A percentile compares a stretch with the other conserved stretches of the same genome.
These are phyloP conservation scores for Solanum pinnatisectum DNA, from an alignment of 257 asterid species.

Conservation along the genomic window DNA sequence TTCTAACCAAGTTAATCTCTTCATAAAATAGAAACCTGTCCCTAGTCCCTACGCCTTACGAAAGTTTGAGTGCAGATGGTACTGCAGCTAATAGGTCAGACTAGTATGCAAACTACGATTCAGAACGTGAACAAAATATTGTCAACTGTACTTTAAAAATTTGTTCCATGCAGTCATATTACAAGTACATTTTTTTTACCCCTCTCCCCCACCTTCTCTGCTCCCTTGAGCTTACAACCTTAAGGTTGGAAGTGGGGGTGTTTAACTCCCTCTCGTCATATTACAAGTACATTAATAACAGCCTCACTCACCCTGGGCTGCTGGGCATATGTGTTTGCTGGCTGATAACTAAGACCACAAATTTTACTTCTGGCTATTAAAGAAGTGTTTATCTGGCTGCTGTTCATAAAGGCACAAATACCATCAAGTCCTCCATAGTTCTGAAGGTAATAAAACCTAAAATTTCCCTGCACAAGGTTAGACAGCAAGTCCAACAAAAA, in stretches of 20 bases:
- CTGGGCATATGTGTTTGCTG: background rate
- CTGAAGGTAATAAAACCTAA: background rate
- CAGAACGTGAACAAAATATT: background rate
- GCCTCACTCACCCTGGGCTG: background rate
- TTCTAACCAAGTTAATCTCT: background rate
- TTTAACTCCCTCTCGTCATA: too few species aligned
- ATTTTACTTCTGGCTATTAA: background rate
- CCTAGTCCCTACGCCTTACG: background rate
- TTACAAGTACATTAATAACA: background rate
- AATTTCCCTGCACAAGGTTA: background rate
- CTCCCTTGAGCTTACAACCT: accelerated
- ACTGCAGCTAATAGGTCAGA: background rate
- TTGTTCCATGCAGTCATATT: background rate
- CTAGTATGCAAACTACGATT: background rate
- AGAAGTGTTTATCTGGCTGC: background rate
- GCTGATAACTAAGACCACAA: background rate
- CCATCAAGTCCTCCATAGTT: background rate
- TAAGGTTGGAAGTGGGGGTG: too few species aligned
- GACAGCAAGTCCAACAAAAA: background rate
- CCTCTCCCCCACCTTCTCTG: too few species aligned
- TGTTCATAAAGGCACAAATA: background rate
- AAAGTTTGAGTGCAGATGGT: background rate
- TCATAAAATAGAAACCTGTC: background rate
- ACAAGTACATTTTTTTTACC: background rate
- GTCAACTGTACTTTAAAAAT: background rate